Base-by-base conservation (phyloP, 2,329 filamentous ascomycete genomes). In the Scortechinia acanthostroma region DNA sequence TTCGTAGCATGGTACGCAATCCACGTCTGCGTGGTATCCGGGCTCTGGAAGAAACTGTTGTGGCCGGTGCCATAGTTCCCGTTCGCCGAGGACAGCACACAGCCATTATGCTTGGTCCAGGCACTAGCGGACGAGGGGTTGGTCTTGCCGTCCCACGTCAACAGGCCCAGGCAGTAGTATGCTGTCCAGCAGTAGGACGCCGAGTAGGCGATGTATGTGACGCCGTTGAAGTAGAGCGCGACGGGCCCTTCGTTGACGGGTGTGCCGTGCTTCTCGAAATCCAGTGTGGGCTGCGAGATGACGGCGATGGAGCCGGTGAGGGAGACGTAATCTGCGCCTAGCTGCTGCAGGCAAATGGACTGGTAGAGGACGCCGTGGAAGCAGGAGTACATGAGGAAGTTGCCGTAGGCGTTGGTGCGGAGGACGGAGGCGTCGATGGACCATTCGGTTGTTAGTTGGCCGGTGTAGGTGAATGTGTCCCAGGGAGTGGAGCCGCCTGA, bases 31-130 rank as follows among this genome's bases (percentile, higher is more conserved):
- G n/a, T n/a, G n/a, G n/a, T n/a, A n/a, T n/a, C n/a, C n/a, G n/a
- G n/a, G n/a, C n/a, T n/a, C n/a, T n/a, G n/a, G n/a, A n/a, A n/a
- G n/a, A n/a, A n/a, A n/a, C n/a, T n/a, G n/a, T n/a, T n/a, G n/a
- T n/a, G n/a, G n/a, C n/a, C n/a, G n/a, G n/a, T n/a, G 14, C 75
- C 74, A 43, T 73, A 78, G 53, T 77, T 76, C 2, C 74, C 74
- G 47, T 78, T 77, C 2, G 68, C 73, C 40, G 65, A 70, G 17
- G 63, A 68, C 28, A 80, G 68, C 2, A 74, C 62, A 5, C 71
- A 74, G 0, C 73, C 72, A 15, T 57, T 53, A 2, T 60, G 67
- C 63, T 79, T 80, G 3, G 56, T 64, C 76, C 75, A 80, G 10
- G 66, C 70, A 0, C 53, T 53, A 0, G 59, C 51, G 15, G 56